Evolutionary conservation across 78 protist species (phyloP).

Genomic region (Polysphondylium violaceum): DNA sequence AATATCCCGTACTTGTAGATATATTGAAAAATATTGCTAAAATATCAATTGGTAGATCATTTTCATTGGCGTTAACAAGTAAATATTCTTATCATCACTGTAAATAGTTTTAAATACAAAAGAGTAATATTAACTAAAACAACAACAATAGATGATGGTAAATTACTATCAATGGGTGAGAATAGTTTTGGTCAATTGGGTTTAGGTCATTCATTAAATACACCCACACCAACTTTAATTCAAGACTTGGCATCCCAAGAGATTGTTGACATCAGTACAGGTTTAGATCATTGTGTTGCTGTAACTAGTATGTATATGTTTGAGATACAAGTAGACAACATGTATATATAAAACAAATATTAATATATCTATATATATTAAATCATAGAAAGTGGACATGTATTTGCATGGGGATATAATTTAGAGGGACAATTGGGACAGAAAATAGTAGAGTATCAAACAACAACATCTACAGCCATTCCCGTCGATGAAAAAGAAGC

Average conservation of each 20-base stretch:
- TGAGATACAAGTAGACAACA: not conserved
- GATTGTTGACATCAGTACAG: constrained; percentile 33
- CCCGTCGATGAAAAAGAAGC: not conserved
- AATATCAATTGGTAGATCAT: constrained; percentile 55
- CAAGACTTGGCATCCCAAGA: not conserved
- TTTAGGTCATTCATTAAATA: not conserved
- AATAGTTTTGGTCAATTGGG: constrained; percentile 77
- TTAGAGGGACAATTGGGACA: constrained; percentile 72
- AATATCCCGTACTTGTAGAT: constrained; percentile 20
- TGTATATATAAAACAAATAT: not conserved
- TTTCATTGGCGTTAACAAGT: constrained; percentile 34
- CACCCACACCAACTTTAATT: constrained; percentile 15
- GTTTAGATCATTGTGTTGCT: constrained; percentile 65
- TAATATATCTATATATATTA: not conserved
- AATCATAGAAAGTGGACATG: constrained; percentile 34
- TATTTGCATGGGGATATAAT: constrained; percentile 77
- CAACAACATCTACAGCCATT: not conserved
- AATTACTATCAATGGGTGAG: constrained; percentile 39
- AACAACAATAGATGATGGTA: constrained; percentile 31
- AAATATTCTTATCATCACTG: not conserved
- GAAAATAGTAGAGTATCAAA: constrained; percentile 48
- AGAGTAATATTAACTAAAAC: not conserved
- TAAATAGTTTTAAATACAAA: not conserved
- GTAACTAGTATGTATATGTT: constrained; percentile 25
- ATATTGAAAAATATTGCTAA: constrained; percentile 27